Base-by-base conservation (phyloP, 2,329 filamentous ascomycete genomes). In the Neurospora crassa region DNA sequence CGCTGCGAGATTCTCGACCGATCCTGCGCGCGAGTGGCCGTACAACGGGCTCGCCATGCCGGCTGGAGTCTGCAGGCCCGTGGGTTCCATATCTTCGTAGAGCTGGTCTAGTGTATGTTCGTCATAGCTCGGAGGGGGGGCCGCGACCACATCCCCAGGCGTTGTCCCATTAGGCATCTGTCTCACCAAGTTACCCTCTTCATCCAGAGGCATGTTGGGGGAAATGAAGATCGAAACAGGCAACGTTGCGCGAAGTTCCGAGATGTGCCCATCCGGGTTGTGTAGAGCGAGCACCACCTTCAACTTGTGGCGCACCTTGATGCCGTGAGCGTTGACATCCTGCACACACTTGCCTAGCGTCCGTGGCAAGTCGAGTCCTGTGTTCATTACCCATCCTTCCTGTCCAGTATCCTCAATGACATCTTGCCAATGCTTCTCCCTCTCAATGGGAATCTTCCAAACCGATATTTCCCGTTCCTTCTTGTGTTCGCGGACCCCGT, bases 221-320 rank as follows among this genome's bases (percentile, higher is more conserved):
- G 96, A 99, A 75, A 98, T 97, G 82, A 97, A 97, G 47, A 99
- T 90, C 70, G 93, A 93, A 18, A 98, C 88, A 1, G 96, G 94
- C 41, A 98, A 88, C 59, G 94, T 96, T 67, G 95, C 95, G 69
- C 95, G 91, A 69, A 97, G 88, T 89, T 98, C 95, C 71, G 94
- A 97, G 70, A 94, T 87, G 78, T 98, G 96, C 0, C 94, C 95
- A 79, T 99, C 96, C 0, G 96, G 95, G 77, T 99, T 98, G 80
- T 94, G 91, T 47, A 99, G 87, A 67, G 95, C 93, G 72, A 98
- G 91, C 68, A 93, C 93, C 78, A 98, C 87, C 83, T 95, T 95
- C 75, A 98, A 87, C 82, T 97, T 97, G 81, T 99, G 96, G 71
- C 93, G 88, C 69, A 98, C 88, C 80, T 96, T 97, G 82, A 99